Base-by-base conservation (phyloP, 441 rosid species). In the Populus hybrid region DNA sequence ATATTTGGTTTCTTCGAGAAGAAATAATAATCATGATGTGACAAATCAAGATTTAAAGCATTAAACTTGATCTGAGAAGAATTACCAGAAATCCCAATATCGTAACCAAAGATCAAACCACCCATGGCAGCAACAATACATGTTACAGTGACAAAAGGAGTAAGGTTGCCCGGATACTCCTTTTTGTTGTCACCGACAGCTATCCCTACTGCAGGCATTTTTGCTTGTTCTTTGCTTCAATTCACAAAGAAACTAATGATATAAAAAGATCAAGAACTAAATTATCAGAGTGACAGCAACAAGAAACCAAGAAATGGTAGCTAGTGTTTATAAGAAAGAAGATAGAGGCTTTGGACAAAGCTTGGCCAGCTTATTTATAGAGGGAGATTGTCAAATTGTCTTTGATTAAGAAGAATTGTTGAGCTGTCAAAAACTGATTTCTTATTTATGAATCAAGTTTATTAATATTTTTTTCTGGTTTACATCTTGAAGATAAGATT, bases 121-220 rank as follows among this genome's bases (percentile, higher is more conserved):
- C 99, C 98, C 97, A 91, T 95, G 89, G 94, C 96, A 36, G 98
- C 98, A 40, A 95, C 93, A 32, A 95, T 82, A 74, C 98, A 93
- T 42, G 99, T 92, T 73, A 90, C 85, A 28, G 79, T 78, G 71
- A 95, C 99, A 80, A 78, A 92, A 16, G 83, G 88, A 14, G 97
- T 95, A 12, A 95, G 94, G 20, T 90, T 95, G 20, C 99, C 99
- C 26, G 98, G 94, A 78, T 95, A 95, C 75, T 79, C 93, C 82
- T 76, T 87, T 21, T 26, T 61, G 80, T 85, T 81, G 73, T 36
- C 78, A 1, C 84, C 88, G 77, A 81, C 70, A 9, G 81, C 82
- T 11, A 94, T 84, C 8, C 90, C 96, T 5, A 78, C 92, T 0
- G 93, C 96, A 10, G 93, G 89, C 97, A 94, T 94, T 81, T 76